Base-by-base conservation (phyloP, 2,329 filamentous ascomycete genomes). In the Talaromyces verruculosus region DNA sequence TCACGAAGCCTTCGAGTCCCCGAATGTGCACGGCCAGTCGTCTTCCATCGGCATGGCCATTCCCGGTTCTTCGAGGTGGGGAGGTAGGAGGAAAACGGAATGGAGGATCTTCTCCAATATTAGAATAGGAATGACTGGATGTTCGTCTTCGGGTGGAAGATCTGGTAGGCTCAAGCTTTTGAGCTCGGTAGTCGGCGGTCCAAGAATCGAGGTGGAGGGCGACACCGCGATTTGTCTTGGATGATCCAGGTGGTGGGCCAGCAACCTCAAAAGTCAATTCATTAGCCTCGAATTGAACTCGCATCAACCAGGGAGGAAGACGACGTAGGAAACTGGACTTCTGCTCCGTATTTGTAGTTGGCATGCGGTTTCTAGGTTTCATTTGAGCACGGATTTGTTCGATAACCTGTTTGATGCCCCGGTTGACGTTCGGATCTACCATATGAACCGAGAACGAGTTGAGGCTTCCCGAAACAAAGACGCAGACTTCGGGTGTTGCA, bases 181-280 rank as follows among this genome's bases (percentile, higher is more conserved):
- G 91, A 3, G 91, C 91, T 69, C 90, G 89, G 77, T 99, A 99
- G 71, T 98, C 93, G 3, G 91, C 88, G 0, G 89, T 91, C 87
- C 93, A 95, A 0, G 89, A 91, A 70, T 97, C 92, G 53, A 98
- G 82, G 72, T 97, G 93, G 17, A 99, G 74, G 0, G 92, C 92
- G 47, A 96, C 84, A 19, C 95, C 95, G 25, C 92, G 87, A 15
- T 90, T 90, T 65, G 94, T 88, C 53, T 89, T 86, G 0, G 93
- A 96, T 39, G 98, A 92, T 22, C 89, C 87, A 58, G 89, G 84
- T 73, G 99, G 96, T 25, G 95, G 84, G 1, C 95, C 95, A 19
- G 95, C 95, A 63, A 98, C 86, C 76, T 99, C 94, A 61, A 96
- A 83, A 71, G 91, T 95, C 72, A 97, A 93, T 68, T 97, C 92